phyloP scores from a whole-genome alignment of 345 rosid genomes.

The Sisymbrium irio region DNA sequence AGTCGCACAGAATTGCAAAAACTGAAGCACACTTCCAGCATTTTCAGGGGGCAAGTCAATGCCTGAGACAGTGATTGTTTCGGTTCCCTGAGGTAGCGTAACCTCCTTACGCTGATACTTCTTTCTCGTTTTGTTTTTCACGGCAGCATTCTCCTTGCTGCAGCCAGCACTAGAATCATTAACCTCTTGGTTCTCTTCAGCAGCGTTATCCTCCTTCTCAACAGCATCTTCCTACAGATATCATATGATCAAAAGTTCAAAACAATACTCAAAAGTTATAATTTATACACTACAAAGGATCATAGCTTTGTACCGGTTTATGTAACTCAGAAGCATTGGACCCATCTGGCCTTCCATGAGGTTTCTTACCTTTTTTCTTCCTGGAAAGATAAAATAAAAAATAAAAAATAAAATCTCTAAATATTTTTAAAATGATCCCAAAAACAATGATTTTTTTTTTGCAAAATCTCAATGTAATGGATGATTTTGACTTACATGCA shows the following conservation, averaged over 20 bases:
- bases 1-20: conserved; percentile 76
- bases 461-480: not conserved
- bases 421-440: not conserved
- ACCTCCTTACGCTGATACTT: conserved; percentile 31
- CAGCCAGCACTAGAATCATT: not conserved
- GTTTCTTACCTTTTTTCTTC: not conserved
- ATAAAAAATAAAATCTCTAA: not conserved
- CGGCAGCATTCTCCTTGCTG: not conserved
- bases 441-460: too few species aligned
- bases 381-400: not conserved
- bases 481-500: conserved; percentile 53
- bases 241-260: too few species aligned
- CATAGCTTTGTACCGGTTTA: too few species aligned
- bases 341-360: not conserved
- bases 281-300: too few species aligned
- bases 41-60: conserved; percentile 54
- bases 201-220: not conserved
- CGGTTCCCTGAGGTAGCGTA: conserved; percentile 51
- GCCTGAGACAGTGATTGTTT: conserved; percentile 52
- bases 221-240: too few species aligned
- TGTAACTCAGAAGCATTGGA: not conserved
- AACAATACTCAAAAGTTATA: too few species aligned
- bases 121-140: too few species aligned
- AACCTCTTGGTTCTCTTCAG: not conserved
- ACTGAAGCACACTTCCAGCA: conserved; percentile 72